Percentiles rank a stretch among this genome's conserved stretches.
Conservation (phyloP, 2,329 filamentous ascomycete species). For the Botrytis galanthina region DNA sequence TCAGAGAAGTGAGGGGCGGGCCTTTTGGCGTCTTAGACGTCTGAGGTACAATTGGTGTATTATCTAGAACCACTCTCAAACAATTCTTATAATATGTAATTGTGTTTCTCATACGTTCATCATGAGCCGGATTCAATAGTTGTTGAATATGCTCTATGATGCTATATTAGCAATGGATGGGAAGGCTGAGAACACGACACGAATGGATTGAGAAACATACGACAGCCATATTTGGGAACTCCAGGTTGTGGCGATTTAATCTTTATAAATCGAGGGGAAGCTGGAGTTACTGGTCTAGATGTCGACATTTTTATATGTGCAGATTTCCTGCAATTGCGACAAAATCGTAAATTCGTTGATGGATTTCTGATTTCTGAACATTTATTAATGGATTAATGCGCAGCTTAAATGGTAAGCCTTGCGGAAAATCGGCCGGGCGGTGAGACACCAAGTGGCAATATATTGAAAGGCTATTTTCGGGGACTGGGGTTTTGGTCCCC, state of each 20-base stretch:
- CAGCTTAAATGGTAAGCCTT: constrained; percentile 19
- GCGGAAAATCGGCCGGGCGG: constrained; percentile 18
- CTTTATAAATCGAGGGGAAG: constrained; percentile 41
- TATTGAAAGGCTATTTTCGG: constrained; percentile 13
- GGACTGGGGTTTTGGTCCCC: neutral
- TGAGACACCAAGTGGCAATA: constrained; percentile 10
- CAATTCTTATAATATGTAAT: constrained; percentile 71
- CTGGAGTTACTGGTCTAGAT: constrained; percentile 36
- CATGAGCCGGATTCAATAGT: constrained; percentile 58
- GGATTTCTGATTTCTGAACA: neutral
- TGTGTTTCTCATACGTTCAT: constrained; percentile 63
- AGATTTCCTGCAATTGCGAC: constrained; percentile 9
- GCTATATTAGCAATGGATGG: constrained; percentile 29
- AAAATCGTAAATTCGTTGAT: constrained; percentile 17
- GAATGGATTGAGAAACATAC: constrained; percentile 44
- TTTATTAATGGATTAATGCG: neutral
- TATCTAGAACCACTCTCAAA: constrained; percentile 68
- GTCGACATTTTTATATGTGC: constrained; percentile 30
- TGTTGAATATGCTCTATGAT: constrained; percentile 67
- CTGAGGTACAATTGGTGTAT: constrained; percentile 61
- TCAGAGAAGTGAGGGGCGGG: constrained; percentile 58
- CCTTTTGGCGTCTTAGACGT: constrained; percentile 60
- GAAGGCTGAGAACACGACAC: constrained; percentile 22
- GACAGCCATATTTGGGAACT: constrained; percentile 61
- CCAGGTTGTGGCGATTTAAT: constrained; percentile 59